phyloP scores from a whole-genome alignment of 768 basidiomycete species.

The Russula brevipes region DNA sequence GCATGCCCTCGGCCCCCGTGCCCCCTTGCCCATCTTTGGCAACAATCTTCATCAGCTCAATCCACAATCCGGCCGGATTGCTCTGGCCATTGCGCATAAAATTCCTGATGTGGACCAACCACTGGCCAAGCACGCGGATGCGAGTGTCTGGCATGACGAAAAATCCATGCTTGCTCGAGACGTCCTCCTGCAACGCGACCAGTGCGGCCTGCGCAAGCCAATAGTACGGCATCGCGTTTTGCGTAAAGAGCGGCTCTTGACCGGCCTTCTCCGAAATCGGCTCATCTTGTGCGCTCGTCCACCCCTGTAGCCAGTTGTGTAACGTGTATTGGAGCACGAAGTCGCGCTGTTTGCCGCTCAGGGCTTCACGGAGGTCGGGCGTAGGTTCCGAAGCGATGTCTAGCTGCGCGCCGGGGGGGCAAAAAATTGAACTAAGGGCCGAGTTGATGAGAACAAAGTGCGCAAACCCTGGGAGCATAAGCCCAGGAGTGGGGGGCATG shows the following conservation, averaged over 20 bases:
- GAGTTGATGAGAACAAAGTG: slow-evolving; percentile 29
- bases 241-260: slow-evolving; percentile 19
- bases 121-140: slow-evolving; percentile 23
- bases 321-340: slow-evolving; percentile 42
- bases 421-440: slow-evolving; percentile 24
- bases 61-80: slow-evolving; percentile 21
- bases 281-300: slow-evolving; percentile 31
- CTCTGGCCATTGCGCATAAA: slow-evolving; percentile 20
- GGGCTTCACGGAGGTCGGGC: background rate
- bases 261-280: slow-evolving; percentile 10
- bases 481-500: slow-evolving; percentile 6
- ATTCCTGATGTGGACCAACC: slow-evolving; percentile 20
- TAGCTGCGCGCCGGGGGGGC: background rate
- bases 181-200: slow-evolving; percentile 41
- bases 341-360: slow-evolving; percentile 21
- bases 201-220: slow-evolving; percentile 51
- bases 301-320: slow-evolving; percentile 50
- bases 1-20: slow-evolving; percentile 2
- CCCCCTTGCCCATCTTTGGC: slow-evolving; percentile 16
- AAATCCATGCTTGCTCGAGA: slow-evolving; percentile 30
- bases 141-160: slow-evolving; percentile 20
- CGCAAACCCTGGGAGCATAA: slow-evolving; percentile 22
- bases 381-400: background rate
- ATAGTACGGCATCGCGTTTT: slow-evolving; percentile 44
- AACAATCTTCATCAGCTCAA: slow-evolving; percentile 23